Evolutionary conservation across 2,329 filamentous ascomycete genomes (phyloP), one percentile per base, ranked within the genome.

Genomic region (Pestalotiopsis sp.): DNA sequence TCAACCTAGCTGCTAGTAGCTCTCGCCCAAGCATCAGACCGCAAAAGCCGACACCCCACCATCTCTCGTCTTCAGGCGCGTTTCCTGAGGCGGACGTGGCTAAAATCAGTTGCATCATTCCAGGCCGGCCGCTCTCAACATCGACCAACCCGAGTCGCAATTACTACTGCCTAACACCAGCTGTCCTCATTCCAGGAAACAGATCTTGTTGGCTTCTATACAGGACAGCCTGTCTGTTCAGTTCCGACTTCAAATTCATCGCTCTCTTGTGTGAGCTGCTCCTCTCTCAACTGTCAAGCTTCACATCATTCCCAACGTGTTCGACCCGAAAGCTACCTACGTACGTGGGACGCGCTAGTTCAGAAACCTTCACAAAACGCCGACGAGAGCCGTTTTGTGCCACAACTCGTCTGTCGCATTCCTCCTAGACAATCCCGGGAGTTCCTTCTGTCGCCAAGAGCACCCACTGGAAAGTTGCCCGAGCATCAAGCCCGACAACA

Each of bases 401-500:
- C 31, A 31, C 31, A 31, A 9, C 63, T 4, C 31, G 11, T 27
- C 61, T 62, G 72, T 76, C 73, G 73, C 74, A 71, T 72, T 70
- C 68, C 56, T 49, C 20, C 61, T 52, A 25, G 36, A 52, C 38
- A 58, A 36, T 36, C 9, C 6, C 9, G 31, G 7, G 31, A 2
- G 31, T 36, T 36, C 31, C 31, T 9, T 36, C 6, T 36, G 7
- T 36, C 31, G 31, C 31, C 31, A 36, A 36, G 31, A 36, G 7
- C 31, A 36, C 31, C 31, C 31, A 36, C 31, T 36, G 31, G 31
- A 36, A 36, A 36, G 31, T 36, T 36, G 31, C 31, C 31, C 31
- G 31, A 36, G 7, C 31, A 36, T 36, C 31, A 36, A 6, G 7
- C 31, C 31, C 31, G 31, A 36, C 31, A 36, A 38, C 38, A 20